Evolutionary conservation across 768 basidiomycete genomes (phyloP).

Genomic region (Suillus decipiens): DNA sequence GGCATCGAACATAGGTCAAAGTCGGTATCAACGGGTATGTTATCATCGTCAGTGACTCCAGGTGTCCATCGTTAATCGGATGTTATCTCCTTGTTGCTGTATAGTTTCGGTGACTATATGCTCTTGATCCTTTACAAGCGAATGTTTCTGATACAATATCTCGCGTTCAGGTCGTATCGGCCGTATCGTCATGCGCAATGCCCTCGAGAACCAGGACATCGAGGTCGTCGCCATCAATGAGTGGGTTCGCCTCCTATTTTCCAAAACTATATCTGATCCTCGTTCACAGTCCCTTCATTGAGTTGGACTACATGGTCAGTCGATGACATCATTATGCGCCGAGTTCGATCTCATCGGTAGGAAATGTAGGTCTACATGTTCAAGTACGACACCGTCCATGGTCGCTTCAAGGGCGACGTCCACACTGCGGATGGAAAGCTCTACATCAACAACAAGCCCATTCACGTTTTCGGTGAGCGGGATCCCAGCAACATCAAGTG

Average conservation of each 20-base stretch:
- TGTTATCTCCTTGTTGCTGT: slow-evolving; percentile 16
- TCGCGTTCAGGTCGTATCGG: slow-evolving; percentile 82
- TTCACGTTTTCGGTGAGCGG: slow-evolving; percentile 81
- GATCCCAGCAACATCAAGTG: slow-evolving; percentile 88
- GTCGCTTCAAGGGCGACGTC: slow-evolving; percentile 86
- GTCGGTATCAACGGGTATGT: slow-evolving; percentile 96
- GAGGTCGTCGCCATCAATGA: slow-evolving; percentile 95
- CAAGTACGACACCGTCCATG: slow-evolving; percentile 95
- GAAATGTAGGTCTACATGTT: slow-evolving; percentile 88
- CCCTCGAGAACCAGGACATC: slow-evolving; percentile 70
- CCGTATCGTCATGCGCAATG: slow-evolving; percentile 97
- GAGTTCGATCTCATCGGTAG: slow-evolving; percentile 10
- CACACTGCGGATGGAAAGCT: slow-evolving; percentile 89
- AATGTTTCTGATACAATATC: slow-evolving; percentile 19
- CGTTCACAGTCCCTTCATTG: slow-evolving; percentile 85
- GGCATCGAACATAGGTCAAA: slow-evolving; percentile 53
- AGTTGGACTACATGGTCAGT: slow-evolving; percentile 92
- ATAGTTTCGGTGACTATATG: slow-evolving; percentile 70
- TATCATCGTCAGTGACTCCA: background rate
- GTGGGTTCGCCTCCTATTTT: slow-evolving; percentile 46
- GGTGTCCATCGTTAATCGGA: slow-evolving; percentile 17
- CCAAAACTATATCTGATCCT: slow-evolving; percentile 8
- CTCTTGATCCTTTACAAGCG: background rate
- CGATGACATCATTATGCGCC: background rate
- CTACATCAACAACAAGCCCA: slow-evolving; percentile 73